Base-by-base conservation (phyloP, 1,284 basidiomycete genomes). In the Entoloma clypeatum region DNA sequence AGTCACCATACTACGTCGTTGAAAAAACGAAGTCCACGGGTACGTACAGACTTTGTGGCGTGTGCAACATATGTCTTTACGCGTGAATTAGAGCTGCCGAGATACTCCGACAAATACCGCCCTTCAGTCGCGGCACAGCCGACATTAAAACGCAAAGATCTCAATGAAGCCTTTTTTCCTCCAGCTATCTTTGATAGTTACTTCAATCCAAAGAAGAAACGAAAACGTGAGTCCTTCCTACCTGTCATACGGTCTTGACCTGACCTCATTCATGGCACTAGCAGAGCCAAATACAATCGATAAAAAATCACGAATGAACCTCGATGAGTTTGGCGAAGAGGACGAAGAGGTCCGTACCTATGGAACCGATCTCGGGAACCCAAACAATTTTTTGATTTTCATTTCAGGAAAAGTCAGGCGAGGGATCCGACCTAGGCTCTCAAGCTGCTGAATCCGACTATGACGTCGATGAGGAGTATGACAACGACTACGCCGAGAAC, bases 401-500 rank as follows among this genome's bases (percentile, higher is more conserved):
- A 44, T 34, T 23, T 13, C 46, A 84, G 79, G 80, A 81, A 48
- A 80, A 84, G 51, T 81, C 80, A 1, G 73, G 69, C 21, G 79
- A 81, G 45, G 67, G 67, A 6, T 86, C 83, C 31, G 78, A 84
- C 8, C 69, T 58, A 17, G 81, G 74, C 14, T 84, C 81, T 3
- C 75, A 81, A 52, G 72, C 58, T 29, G 74, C 59, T 9, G 77
- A 76, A 25, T 77, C 77, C 28, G 86, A 88, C 57, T 89, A 89
- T 55, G 86, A 89, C 48, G 84, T 86, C 24, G 86, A 89, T 27
- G 86, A 88, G 55, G 85, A 88, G 58, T 86, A 86, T 51, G 86
- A 89, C 60, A 88, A 89, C 48, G 86, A 90, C 50, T 90, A 90
- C 48, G 86, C 81, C 2, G 82, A 84, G 47, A 86, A 89, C 56